A percentile compares a stretch with the other conserved stretches of the same genome.
phyloP scores from a whole-genome alignment of 352 stramenopile genomes.

The Phytophthora sp. region DNA sequence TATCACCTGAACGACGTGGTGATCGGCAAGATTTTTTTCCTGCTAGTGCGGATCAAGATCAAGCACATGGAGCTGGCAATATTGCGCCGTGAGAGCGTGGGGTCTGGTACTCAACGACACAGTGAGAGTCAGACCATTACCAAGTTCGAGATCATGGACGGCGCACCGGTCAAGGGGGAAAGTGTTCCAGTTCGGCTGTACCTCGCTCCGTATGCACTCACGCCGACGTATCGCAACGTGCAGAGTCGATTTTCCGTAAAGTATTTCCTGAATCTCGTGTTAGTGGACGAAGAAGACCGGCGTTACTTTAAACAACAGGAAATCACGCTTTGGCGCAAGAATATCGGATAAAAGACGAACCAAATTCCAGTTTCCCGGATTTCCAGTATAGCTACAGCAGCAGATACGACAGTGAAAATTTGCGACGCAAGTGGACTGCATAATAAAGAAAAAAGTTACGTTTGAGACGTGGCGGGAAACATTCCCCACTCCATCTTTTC shows the following conservation, averaged over 20 bases:
- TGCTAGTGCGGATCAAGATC: slow-evolving; percentile 99
- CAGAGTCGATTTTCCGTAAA: slow-evolving; percentile 94
- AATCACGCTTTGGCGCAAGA: slow-evolving; percentile 95
- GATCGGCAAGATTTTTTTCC: slow-evolving; percentile 97
- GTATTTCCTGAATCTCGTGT: slow-evolving; percentile 98
- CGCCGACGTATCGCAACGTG: slow-evolving; percentile 89
- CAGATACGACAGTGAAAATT: slow-evolving; percentile 14
- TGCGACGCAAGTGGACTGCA: slow-evolving; percentile 10
- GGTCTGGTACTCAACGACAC: slow-evolving; percentile 73
- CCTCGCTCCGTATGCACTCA: slow-evolving; percentile 90
- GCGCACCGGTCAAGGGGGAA: slow-evolving; percentile 96
- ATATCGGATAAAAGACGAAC: slow-evolving; percentile 36
- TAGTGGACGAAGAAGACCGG: slow-evolving; percentile 99
- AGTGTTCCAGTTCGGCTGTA: slow-evolving; percentile 97
- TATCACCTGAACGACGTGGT: slow-evolving; percentile 96
- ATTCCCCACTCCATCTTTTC: slow-evolving; percentile 6
- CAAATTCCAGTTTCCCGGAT: slow-evolving; percentile 6
- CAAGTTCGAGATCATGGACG: slow-evolving; percentile 99
- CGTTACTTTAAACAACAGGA: slow-evolving; percentile 99
- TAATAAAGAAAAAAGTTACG: slow-evolving; percentile 26
- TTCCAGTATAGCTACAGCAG: slow-evolving; percentile 14
- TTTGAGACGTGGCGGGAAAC: slow-evolving; percentile 1
- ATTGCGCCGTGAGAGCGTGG: slow-evolving; percentile 94
- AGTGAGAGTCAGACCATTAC: slow-evolving; percentile 97
- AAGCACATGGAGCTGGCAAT: slow-evolving; percentile 99